Evolutionary conservation across 305 asterid genomes (phyloP).

Genomic region (Fraxinus dipetala): DNA sequence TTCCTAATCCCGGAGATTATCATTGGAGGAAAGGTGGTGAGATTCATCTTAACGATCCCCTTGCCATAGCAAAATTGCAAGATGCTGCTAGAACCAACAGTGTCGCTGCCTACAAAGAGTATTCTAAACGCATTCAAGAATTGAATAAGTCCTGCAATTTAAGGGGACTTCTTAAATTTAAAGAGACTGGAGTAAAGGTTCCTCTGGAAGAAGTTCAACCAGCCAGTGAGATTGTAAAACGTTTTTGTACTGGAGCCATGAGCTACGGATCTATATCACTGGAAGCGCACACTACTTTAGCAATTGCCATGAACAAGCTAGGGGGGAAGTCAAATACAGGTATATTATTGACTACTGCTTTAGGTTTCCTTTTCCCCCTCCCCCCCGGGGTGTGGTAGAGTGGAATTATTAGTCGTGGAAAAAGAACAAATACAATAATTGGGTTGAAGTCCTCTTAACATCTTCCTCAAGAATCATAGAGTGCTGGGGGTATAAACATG

Average conservation of each 20-base stretch:
- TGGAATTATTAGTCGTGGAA: neutral
- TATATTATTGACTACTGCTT: slow-evolving; percentile 23
- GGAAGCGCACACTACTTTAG: slow-evolving; percentile 96
- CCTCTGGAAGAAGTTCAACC: slow-evolving; percentile 92
- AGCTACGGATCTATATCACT: slow-evolving; percentile 97
- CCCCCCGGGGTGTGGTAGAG: neutral
- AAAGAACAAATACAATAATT: neutral
- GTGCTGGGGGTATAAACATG: neutral
- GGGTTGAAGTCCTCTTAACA: neutral
- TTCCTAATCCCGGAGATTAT: slow-evolving; percentile 96
- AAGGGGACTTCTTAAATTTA: slow-evolving; percentile 92
- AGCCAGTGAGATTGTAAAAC: slow-evolving; percentile 92
- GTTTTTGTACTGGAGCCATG: slow-evolving; percentile 97
- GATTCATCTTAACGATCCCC: slow-evolving; percentile 91
- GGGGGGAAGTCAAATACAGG: slow-evolving; percentile 99
- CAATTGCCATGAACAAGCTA: slow-evolving; percentile 86
- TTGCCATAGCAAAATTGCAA: slow-evolving; percentile 91
- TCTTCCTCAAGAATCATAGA: neutral
- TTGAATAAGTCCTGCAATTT: slow-evolving; percentile 84
- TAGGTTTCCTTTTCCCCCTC: neutral
- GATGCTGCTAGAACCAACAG: slow-evolving; percentile 93
- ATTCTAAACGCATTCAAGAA: slow-evolving; percentile 81
- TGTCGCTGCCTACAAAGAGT: slow-evolving; percentile 90
- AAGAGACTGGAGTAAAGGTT: slow-evolving; percentile 53
- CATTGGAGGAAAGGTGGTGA: slow-evolving; percentile 99